These are phyloP conservation scores for Colletotrichum caudatum DNA, from an alignment of 2,329 filamentous ascomycete genomes.

Conservation along the genomic window DNA sequence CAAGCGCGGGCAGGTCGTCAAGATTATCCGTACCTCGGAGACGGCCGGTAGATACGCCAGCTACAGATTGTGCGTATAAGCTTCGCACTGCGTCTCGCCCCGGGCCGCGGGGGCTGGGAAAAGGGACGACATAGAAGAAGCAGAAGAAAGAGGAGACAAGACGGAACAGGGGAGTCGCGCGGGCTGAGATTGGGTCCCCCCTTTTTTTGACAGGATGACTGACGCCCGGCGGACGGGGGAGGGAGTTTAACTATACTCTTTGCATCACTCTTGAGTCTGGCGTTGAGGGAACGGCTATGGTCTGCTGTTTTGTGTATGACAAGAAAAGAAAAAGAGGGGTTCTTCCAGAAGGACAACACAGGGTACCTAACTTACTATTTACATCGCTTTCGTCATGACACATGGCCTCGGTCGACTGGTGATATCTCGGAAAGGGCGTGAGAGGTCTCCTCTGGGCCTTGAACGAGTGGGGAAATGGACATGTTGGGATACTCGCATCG, in stretches of 20 bases:
- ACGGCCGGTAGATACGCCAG: constrained; percentile 96
- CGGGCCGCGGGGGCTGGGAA: neutral
- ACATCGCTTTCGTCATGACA: neutral
- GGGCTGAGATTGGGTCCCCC: constrained; percentile 1
- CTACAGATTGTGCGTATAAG: constrained; percentile 79
- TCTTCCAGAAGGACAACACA: constrained; percentile 31
- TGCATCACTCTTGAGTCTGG: constrained; percentile 41
- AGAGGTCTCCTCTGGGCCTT: neutral
- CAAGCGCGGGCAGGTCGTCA: constrained; percentile 93
- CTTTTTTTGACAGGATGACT: constrained; percentile 1
- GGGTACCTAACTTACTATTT: constrained; percentile 26
- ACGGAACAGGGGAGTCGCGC: constrained; percentile 2
- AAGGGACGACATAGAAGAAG: neutral
- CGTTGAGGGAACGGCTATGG: constrained; percentile 41
- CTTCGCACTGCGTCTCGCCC: neutral
- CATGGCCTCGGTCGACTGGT: neutral
- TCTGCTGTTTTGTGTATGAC: constrained; percentile 41
- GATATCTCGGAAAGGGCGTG: neutral
- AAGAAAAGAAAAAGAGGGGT: constrained; percentile 32
- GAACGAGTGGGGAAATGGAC: neutral
- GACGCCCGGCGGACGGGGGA: constrained; percentile 22
- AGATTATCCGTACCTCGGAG: constrained; percentile 96
- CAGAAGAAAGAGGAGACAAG: neutral
- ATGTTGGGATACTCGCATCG: neutral
- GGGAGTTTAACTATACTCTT: constrained; percentile 35